Evolutionary conservation across 129 eudicot genomes (phyloP).

Genomic region (Smallanthus sonchifolius): DNA sequence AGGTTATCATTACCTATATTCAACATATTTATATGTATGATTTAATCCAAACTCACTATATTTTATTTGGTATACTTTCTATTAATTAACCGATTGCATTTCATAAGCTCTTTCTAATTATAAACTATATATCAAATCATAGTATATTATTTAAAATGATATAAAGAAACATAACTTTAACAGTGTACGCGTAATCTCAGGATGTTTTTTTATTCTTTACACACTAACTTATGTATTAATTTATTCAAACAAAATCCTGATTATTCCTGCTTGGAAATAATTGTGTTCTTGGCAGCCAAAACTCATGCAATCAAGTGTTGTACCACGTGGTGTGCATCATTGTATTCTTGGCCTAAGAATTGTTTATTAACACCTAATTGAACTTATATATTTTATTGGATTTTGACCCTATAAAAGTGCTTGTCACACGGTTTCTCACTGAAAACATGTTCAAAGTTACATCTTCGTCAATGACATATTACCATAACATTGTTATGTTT

Average conservation of each 20-base stretch:
- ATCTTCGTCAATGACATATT: background rate
- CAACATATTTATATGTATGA: no score
- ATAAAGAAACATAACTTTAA: background rate
- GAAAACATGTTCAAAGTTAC: background rate
- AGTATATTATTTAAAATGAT: background rate
- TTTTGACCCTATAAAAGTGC: constrained; percentile 5
- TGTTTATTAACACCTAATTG: background rate
- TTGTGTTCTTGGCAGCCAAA: constrained; percentile 20
- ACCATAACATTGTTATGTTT: background rate
- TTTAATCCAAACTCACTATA: background rate
- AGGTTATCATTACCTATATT: no score
- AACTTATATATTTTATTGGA: background rate
- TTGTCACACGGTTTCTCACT: constrained; percentile 4
- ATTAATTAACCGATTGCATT: background rate
- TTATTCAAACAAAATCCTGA: constrained; percentile 10
- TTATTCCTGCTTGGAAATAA: constrained; percentile 24
- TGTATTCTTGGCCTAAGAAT: constrained; percentile 10
- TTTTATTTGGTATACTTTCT: background rate
- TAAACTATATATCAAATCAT: background rate
- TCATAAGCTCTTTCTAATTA: background rate
- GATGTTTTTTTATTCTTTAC: constrained; percentile 14
- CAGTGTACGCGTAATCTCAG: constrained; percentile 1
- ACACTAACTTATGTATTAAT: constrained; percentile 15
- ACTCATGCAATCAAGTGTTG: constrained; percentile 25
- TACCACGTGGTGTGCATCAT: constrained; percentile 35